Conservation (phyloP, 768 basidiomycete species). For the Hypholoma fasciculare region DNA sequence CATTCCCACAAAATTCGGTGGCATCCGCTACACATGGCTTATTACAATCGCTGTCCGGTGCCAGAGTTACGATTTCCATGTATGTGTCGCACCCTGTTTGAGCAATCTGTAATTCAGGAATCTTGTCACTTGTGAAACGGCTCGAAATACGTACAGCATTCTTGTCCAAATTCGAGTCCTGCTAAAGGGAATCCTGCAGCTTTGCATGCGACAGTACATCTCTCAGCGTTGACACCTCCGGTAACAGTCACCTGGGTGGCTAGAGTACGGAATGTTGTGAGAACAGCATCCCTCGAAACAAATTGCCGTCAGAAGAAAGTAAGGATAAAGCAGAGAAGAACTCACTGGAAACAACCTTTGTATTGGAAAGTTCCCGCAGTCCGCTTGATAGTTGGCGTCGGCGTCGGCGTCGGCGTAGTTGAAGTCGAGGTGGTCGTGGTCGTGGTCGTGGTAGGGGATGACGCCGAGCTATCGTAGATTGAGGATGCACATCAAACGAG, state of each 20-base stretch:
- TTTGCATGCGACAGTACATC: slow-evolving; percentile 14
- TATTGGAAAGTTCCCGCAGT: slow-evolving; percentile 13
- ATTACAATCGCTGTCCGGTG: slow-evolving; percentile 14
- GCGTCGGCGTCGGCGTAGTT: neutral
- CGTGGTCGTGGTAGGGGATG: neutral
- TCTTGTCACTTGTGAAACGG: too few relatives aligned
- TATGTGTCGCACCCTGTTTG: slow-evolving; percentile 16
- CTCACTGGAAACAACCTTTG: slow-evolving; percentile 14
- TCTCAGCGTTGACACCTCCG: slow-evolving; percentile 14
- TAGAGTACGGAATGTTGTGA: slow-evolving; percentile 2
- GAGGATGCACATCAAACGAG: neutral
- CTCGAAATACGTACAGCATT: slow-evolving; percentile 11
- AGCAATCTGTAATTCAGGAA: neutral
- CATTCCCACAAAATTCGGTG: slow-evolving; percentile 16
- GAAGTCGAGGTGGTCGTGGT: neutral
- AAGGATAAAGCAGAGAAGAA: neutral
- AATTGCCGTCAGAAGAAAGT: neutral
- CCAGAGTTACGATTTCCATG: slow-evolving; percentile 9
- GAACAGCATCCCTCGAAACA: slow-evolving; percentile 10
- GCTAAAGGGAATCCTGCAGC: slow-evolving; percentile 12
- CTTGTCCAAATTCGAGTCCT: slow-evolving; percentile 17
- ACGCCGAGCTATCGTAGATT: neutral
- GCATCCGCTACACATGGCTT: slow-evolving; percentile 9
- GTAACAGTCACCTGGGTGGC: slow-evolving; percentile 7
- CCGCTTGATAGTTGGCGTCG: slow-evolving; percentile 9